These are phyloP conservation scores for Debaryomycetaceae sp. DNA, from an alignment of 1,139 yeast genomes.

Conservation along the genomic window DNA sequence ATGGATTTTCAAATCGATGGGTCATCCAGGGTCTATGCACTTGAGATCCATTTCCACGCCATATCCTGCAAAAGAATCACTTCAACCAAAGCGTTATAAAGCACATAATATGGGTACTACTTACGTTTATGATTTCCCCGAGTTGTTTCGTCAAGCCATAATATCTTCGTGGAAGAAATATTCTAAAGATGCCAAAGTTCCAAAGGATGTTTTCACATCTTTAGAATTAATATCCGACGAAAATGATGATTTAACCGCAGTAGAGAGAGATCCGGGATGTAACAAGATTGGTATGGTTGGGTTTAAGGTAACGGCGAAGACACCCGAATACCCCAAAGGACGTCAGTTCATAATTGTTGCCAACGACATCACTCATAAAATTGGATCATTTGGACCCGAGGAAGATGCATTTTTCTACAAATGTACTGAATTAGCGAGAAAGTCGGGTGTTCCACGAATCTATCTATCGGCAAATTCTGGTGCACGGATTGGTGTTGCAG, in stretches of 20 bases:
- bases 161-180: conserved; percentile 77
- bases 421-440: conserved; percentile 89
- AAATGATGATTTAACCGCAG: conserved; percentile 78
- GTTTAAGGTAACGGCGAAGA: conserved; percentile 83
- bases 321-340: conserved; percentile 96
- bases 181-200: conserved; percentile 53
- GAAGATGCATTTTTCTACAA: conserved; percentile 89
- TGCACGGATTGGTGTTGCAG: conserved; percentile 98
- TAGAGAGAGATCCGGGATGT: conserved; percentile 93
- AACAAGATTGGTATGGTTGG: conserved; percentile 98
- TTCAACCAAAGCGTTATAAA: conserved; percentile 97
- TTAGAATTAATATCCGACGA: conserved; percentile 81
- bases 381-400: conserved; percentile 98
- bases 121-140: conserved; percentile 98
- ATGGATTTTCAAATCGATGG: conserved; percentile 95
- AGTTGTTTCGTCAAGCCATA: conserved; percentile 91
- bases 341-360: conserved; percentile 92
- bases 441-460: conserved; percentile 88
- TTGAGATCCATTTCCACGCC: conserved; percentile 93
- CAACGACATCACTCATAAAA: conserved; percentile 93
- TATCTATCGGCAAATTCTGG: conserved; percentile 98
- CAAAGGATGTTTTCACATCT: conserved; percentile 74
- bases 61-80: conserved; percentile 94
- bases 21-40: conserved; percentile 95
- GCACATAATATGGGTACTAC: conserved; percentile 99